Percentiles rank a stretch among this genome's conserved stretches.
Conservation (phyloP, 2,329 filamentous ascomycete genomes). For the Claviceps maximensis region DNA sequence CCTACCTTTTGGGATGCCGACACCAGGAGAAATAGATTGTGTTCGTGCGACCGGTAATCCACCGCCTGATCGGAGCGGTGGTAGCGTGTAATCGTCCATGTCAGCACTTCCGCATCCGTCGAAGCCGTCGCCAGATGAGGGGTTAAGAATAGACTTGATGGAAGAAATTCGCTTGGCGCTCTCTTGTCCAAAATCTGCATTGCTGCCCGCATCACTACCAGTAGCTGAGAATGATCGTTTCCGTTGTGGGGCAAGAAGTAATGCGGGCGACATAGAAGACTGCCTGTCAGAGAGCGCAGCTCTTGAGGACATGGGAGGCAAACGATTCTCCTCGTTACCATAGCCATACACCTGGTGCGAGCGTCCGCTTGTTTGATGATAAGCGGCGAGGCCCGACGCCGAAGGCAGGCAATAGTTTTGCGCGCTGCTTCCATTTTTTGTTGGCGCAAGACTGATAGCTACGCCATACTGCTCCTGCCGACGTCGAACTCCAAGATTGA, state of each 20-base stretch:
- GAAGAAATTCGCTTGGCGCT: conserved; percentile 53
- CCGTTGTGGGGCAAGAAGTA: conserved; percentile 44
- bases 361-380: conserved; percentile 32
- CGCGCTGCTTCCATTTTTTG: conserved; percentile 28
- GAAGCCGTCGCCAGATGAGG: conserved; percentile 20
- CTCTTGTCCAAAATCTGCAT: conserved; percentile 28
- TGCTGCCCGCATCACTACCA: conserved; percentile 34
- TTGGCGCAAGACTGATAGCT: conserved; percentile 32
- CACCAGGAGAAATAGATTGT: conserved; percentile 17
- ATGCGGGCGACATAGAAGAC: conserved; percentile 46
- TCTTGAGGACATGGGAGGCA: conserved; percentile 42
- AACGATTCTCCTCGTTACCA: conserved; percentile 41
- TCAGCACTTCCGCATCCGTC: conserved; percentile 21
- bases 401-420: conserved; percentile 30
- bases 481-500: conserved; percentile 46
- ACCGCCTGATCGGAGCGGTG: conserved; percentile 30
- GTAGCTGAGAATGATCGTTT: conserved; percentile 56
- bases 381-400: conserved; percentile 33
- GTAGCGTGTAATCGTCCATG: conserved; percentile 25
- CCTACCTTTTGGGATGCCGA: background rate
- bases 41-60: background rate
- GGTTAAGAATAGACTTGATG: conserved; percentile 65
- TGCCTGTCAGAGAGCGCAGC: conserved; percentile 32
- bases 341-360: conserved; percentile 27
- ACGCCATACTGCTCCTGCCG: conserved; percentile 28